Evolutionary conservation across 306 rosid species (phyloP).

Genomic region (Morella rubra): DNA sequence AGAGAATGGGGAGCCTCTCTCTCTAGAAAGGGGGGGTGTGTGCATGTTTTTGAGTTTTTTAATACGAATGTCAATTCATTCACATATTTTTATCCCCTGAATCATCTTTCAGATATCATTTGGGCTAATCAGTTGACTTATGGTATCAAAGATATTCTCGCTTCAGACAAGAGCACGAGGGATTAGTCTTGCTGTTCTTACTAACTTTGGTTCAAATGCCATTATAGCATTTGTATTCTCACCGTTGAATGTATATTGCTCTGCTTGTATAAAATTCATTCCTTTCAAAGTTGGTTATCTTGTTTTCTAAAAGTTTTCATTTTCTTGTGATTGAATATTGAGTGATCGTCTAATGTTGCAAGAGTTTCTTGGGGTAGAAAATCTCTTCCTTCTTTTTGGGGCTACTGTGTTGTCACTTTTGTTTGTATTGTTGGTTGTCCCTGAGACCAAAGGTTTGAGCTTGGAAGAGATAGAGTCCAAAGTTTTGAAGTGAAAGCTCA

Average conservation of each 20-base stretch:
- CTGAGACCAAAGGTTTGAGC: constrained; percentile 96
- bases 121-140: constrained; percentile 98
- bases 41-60: too few relatives aligned
- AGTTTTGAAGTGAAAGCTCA: constrained; percentile 57
- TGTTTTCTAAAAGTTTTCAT: not conserved
- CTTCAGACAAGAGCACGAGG: constrained; percentile 92
- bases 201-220: constrained; percentile 90
- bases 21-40: too few relatives aligned
- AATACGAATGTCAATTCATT: constrained; percentile 19
- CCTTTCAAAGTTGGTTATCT: constrained; percentile 13
- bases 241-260: constrained; percentile 70
- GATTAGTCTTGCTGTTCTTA: constrained; percentile 92
- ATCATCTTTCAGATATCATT: constrained; percentile 77
- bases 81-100: constrained; percentile 4
- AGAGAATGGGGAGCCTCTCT: too few relatives aligned
- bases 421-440: constrained; percentile 61
- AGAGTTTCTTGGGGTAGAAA: constrained; percentile 92
- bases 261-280: constrained; percentile 12
- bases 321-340: not conserved
- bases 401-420: constrained; percentile 72
- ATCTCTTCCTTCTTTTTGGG: constrained; percentile 89
- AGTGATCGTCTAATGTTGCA: constrained; percentile 36
- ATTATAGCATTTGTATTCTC: constrained; percentile 87
- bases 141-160: constrained; percentile 95
- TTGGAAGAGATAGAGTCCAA: constrained; percentile 91